Conservation (phyloP, 768 basidiomycete species). For the Amanita muscaria region DNA sequence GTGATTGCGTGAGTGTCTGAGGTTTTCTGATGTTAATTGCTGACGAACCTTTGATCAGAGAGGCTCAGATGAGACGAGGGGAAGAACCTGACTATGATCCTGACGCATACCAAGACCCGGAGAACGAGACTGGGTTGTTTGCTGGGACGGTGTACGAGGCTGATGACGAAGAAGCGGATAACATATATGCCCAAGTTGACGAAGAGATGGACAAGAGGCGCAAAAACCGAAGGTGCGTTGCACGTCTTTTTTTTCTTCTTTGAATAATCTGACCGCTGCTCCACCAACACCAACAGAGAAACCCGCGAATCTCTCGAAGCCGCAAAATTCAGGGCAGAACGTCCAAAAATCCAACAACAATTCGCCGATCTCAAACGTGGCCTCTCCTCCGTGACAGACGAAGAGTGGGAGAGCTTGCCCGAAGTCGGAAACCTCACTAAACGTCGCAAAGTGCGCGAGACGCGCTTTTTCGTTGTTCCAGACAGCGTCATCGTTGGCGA, state of each 20-base stretch:
- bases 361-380: conserved; percentile 94
- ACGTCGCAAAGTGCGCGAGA: conserved; percentile 82
- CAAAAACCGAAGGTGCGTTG: conserved; percentile 69
- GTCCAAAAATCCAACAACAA: conserved; percentile 92
- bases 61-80: conserved; percentile 77
- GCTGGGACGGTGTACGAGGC: conserved; percentile 94
- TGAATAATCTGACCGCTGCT: too few species aligned
- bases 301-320: conserved; percentile 67
- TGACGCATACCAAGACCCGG: conserved; percentile 93
- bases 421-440: conserved; percentile 95
- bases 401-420: conserved; percentile 91
- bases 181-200: conserved; percentile 90
- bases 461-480: conserved; percentile 81
- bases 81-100: conserved; percentile 86
- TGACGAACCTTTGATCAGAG: conserved; percentile 34
- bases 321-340: conserved; percentile 71
- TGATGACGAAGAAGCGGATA: conserved; percentile 96
- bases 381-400: conserved; percentile 75
- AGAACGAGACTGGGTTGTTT: conserved; percentile 94
- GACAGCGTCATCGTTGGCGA: conserved; percentile 91
- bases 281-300: too few species aligned
- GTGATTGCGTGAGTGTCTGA: conserved; percentile 59
- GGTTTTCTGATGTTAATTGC: background rate
- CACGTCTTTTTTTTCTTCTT: conserved; percentile 10
- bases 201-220: conserved; percentile 83